A percentile compares a stretch with the other conserved stretches of the same genome.
Evolutionary conservation across 495 filamentous ascomycete genomes (phyloP).

Genomic region (Trichoderma asperelloides): DNA sequence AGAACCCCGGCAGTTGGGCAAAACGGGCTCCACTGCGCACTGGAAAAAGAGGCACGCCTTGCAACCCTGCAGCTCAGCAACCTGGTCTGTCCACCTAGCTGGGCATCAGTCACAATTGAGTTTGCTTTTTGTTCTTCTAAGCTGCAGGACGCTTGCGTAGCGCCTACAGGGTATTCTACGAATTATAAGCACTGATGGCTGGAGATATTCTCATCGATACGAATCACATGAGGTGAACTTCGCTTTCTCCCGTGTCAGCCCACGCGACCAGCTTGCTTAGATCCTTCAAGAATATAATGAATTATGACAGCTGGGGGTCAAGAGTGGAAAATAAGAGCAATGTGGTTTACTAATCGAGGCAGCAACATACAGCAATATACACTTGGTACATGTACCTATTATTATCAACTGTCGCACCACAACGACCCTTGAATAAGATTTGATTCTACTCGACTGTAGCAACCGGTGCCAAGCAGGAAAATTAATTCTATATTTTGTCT

Average conservation of each 20-base stretch:
- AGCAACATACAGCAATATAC: not conserved
- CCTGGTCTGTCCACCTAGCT: not conserved
- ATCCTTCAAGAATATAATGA: not conserved
- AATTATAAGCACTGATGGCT: not conserved
- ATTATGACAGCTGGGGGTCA: not conserved
- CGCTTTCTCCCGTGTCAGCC: not conserved
- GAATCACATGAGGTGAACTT: not conserved
- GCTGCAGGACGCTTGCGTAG: not conserved
- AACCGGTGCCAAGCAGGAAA: not conserved
- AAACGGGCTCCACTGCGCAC: not conserved
- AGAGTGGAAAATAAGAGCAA: not conserved
- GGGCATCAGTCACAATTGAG: not conserved
- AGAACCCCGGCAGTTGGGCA: not conserved
- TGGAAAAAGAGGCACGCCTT: not conserved
- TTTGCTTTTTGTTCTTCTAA: not conserved
- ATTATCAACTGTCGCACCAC: conserved; percentile 2
- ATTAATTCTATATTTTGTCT: not conserved
- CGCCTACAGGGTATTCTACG: not conserved
- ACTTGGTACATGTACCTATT: not conserved
- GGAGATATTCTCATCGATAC: not conserved
- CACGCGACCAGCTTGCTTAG: not conserved
- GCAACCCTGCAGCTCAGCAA: not conserved
- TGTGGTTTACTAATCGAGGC: not conserved
- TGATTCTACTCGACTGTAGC: not conserved
- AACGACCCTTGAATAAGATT: not conserved